phyloP scores from a whole-genome alignment of 2,329 filamentous ascomycete species.

The Fusarium globosum region DNA sequence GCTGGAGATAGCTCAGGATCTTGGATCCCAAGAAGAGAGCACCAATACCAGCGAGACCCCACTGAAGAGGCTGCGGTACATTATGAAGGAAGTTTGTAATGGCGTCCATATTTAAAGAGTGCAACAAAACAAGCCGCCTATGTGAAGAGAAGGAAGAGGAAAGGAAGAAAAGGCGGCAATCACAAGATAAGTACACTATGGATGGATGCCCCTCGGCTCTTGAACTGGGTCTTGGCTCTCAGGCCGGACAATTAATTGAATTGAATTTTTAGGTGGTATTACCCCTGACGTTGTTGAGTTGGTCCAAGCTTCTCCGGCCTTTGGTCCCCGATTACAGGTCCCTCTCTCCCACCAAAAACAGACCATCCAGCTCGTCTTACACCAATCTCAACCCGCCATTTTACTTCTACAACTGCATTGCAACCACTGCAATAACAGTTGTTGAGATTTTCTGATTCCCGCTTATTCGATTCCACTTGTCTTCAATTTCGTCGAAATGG shows the following conservation, averaged over 20 bases:
- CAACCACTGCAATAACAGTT: constrained; percentile 2
- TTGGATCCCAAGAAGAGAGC: constrained; percentile 68
- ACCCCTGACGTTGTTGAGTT: constrained; percentile 46
- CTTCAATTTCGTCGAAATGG: constrained; percentile 51
- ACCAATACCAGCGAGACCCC: constrained; percentile 64
- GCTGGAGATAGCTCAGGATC: constrained; percentile 67
- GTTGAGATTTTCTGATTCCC: constrained; percentile 4
- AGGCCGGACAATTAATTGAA: constrained; percentile 18
- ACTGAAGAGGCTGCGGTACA: constrained; percentile 59
- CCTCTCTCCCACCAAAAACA: constrained; percentile 35
- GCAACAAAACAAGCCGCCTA: not conserved
- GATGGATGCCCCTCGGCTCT: constrained; percentile 38
- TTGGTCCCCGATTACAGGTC: constrained; percentile 19
- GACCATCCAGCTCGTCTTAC: constrained; percentile 2
- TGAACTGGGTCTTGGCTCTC: constrained; percentile 13
- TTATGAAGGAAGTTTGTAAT: constrained; percentile 43
- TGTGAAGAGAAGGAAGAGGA: not conserved
- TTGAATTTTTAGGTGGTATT: constrained; percentile 19
- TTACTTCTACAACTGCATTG: not conserved
- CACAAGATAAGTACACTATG: constrained; percentile 18
- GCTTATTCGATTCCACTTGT: not conserved
- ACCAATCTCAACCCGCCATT: constrained; percentile 6
- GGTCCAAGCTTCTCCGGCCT: constrained; percentile 43
- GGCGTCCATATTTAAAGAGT: constrained; percentile 44
- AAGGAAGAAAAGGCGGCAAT: not conserved